Percentiles rank a stretch among this genome's conserved stretches.
Evolutionary conservation across 495 filamentous ascomycete species (phyloP).

Genomic region (Aspergillus bertholletiae): DNA sequence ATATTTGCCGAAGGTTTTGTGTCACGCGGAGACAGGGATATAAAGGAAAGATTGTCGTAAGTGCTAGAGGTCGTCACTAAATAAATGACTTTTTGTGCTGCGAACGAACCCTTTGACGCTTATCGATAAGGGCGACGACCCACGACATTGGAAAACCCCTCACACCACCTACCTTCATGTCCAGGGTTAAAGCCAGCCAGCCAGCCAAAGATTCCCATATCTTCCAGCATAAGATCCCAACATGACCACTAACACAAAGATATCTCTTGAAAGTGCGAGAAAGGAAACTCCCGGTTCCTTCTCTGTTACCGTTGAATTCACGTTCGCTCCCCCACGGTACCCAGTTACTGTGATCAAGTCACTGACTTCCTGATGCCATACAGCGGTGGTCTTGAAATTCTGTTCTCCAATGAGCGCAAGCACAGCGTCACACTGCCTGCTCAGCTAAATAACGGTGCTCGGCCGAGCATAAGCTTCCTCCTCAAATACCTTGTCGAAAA

Average conservation of each 20-base stretch:
- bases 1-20: neutral
- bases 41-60: neutral
- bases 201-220: too few species aligned
- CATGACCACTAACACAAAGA: slow-evolving; percentile 7
- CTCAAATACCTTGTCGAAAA: slow-evolving; percentile 77
- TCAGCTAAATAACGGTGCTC: slow-evolving; percentile 51
- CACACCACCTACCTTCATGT: neutral
- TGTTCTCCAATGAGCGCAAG: slow-evolving; percentile 79
- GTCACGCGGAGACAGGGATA: neutral
- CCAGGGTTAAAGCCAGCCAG: too few species aligned
- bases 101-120: slow-evolving; percentile 27
- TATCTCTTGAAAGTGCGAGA: too few species aligned
- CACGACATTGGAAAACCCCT: slow-evolving; percentile 10
- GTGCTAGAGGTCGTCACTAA: neutral
- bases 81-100: slow-evolving; percentile 24
- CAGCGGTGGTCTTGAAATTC: slow-evolving; percentile 92
- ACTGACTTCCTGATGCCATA: slow-evolving; percentile 12
- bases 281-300: slow-evolving; percentile 24
- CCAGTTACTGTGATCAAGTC: neutral
- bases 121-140: slow-evolving; percentile 43
- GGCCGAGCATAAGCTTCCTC: slow-evolving; percentile 70
- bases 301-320: slow-evolving; percentile 69
- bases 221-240: neutral
- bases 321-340: slow-evolving; percentile 43
- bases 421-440: slow-evolving; percentile 67